Conservation (phyloP, 2,329 filamentous ascomycete genomes). For the Exophiala sp. region DNA sequence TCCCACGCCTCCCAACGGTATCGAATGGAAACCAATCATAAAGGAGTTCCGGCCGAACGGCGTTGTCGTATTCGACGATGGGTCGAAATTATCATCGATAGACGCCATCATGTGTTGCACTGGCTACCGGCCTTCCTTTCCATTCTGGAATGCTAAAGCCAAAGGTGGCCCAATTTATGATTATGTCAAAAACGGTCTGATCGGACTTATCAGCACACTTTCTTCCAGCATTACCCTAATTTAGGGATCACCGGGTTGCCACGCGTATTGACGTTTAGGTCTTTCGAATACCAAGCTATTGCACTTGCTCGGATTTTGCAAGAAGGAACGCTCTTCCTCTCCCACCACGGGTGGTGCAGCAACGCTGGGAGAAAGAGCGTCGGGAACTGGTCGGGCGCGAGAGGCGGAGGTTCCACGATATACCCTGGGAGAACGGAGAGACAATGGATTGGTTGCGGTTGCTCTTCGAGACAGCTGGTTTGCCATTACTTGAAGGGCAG, state of each 20-base stretch:
- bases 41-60: conserved; percentile 38
- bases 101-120: conserved; percentile 66
- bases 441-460: conserved; percentile 22
- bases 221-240: conserved; percentile 49
- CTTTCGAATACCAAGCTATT: conserved; percentile 67
- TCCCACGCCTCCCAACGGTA: conserved; percentile 43
- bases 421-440: conserved; percentile 26
- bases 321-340: conserved; percentile 46
- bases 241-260: conserved; percentile 49
- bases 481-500: conserved; percentile 23
- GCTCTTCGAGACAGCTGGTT: conserved; percentile 22
- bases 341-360: conserved; percentile 50
- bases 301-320: conserved; percentile 58
- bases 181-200: conserved; percentile 45
- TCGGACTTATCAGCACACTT: conserved; percentile 53
- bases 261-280: conserved; percentile 57
- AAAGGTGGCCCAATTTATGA: conserved; percentile 49
- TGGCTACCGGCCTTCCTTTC: conserved; percentile 49
- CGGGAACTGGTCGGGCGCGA: conserved; percentile 18
- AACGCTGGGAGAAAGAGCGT: conserved; percentile 56
- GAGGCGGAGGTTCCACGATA: conserved; percentile 24
- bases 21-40: conserved; percentile 55
- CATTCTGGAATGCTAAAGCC: conserved; percentile 49
- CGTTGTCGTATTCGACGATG: conserved; percentile 57
- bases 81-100: conserved; percentile 50